Percentiles rank a stretch among this genome's conserved stretches.
Evolutionary conservation across 257 asterid species (phyloP).

Genomic region (Plectranthus barbatus): DNA sequence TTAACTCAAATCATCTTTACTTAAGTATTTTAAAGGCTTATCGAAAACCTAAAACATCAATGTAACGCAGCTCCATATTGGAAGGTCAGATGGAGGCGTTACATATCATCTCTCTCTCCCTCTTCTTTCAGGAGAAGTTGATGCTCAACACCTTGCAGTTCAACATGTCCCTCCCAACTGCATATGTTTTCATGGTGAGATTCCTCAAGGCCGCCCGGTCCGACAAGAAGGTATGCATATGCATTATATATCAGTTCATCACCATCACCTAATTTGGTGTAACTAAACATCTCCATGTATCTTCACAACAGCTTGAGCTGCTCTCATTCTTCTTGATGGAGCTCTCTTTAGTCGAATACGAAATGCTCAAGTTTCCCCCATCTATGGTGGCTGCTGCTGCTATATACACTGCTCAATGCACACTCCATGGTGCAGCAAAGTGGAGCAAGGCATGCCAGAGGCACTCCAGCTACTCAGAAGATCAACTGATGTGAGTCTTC

Average conservation of each 20-base stretch:
- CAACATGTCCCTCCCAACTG: conserved; percentile 4
- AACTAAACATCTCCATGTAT: neutral
- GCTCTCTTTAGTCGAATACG: conserved; percentile 66
- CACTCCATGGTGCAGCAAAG: conserved; percentile 42
- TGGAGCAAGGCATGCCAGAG: conserved; percentile 64
- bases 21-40: too few relatives aligned
- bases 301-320: conserved; percentile 55
- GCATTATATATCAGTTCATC: too few relatives aligned
- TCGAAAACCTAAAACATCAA: too few relatives aligned
- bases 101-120: too few relatives aligned
- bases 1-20: too few relatives aligned
- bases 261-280: neutral
- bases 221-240: neutral
- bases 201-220: conserved; percentile 7
- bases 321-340: conserved; percentile 61
- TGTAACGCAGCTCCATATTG: too few relatives aligned
- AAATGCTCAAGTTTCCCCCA: conserved; percentile 71
- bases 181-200: conserved; percentile 1
- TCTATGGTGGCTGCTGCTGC: conserved; percentile 88
- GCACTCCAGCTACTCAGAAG: conserved; percentile 39
- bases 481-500: conserved; percentile 58
- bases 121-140: conserved; percentile 43
- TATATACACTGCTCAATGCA: conserved; percentile 58
- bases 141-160: conserved; percentile 18
- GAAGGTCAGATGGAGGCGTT: too few relatives aligned